Evolutionary conservation across 2,329 filamentous ascomycete genomes (phyloP).

Genomic region (Colletotrichum sp.): DNA sequence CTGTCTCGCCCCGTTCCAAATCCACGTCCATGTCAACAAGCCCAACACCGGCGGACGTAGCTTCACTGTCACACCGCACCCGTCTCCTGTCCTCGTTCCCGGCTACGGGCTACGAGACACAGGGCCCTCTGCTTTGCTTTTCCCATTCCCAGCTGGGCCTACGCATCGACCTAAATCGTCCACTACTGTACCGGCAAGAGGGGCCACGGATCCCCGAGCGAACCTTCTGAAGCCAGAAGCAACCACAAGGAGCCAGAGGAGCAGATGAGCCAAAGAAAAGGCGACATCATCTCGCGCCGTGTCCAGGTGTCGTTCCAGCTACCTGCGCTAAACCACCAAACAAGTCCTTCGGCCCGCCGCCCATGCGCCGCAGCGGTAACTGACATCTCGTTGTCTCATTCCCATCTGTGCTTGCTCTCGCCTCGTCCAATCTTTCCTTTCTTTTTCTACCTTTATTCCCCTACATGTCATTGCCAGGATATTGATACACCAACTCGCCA

Average conservation of each 20-base stretch:
- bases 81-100: not conserved
- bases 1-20: not conserved
- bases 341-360: slow-evolving; percentile 13
- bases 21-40: slow-evolving; percentile 2
- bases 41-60: not conserved
- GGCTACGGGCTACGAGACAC: not conserved
- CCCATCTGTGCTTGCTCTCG: slow-evolving; percentile 16
- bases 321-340: slow-evolving; percentile 6
- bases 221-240: not conserved
- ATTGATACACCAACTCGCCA: slow-evolving; percentile 18
- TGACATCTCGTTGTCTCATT: slow-evolving; percentile 22
- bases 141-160: not conserved
- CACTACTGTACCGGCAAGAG: slow-evolving; percentile 19
- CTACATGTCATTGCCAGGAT: slow-evolving; percentile 17
- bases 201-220: slow-evolving; percentile 12
- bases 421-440: slow-evolving; percentile 22
- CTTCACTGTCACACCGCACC: not conserved
- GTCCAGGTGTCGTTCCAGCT: not conserved
- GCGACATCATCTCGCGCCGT: not conserved
- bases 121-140: slow-evolving; percentile 3
- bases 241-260: not conserved
- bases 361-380: slow-evolving; percentile 20
- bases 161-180: slow-evolving; percentile 9
- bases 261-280: not conserved
- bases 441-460: slow-evolving; percentile 13